phyloP scores from a whole-genome alignment of 2,329 filamentous ascomycete species.

The Xylaria sp. region DNA sequence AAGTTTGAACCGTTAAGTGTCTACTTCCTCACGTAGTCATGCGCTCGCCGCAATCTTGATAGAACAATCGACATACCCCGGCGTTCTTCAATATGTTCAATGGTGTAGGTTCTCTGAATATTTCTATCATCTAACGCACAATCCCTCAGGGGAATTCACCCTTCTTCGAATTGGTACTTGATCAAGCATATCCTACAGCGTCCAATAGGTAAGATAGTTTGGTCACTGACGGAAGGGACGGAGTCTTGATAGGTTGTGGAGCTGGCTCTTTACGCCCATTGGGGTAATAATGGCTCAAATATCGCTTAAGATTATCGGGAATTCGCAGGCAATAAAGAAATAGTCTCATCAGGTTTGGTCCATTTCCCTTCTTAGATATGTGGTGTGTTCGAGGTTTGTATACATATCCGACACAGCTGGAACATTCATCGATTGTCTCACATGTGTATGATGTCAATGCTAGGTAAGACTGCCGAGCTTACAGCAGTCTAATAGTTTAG shows the following conservation, averaged over 20 bases:
- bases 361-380: background rate
- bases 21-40: too few relatives aligned
- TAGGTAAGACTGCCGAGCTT: background rate
- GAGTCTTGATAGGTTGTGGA: background rate
- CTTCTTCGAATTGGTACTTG: too few relatives aligned
- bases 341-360: slow-evolving; percentile 12
- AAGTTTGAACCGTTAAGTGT: too few relatives aligned
- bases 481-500: background rate
- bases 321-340: slow-evolving; percentile 19
- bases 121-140: background rate
- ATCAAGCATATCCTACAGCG: too few relatives aligned
- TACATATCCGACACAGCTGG: background rate
- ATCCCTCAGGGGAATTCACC: too few relatives aligned
- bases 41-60: too few relatives aligned
- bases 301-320: background rate
- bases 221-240: background rate
- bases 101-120: too few relatives aligned
- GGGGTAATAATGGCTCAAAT: background rate
- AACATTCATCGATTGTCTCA: slow-evolving; percentile 17
- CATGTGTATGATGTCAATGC: background rate
- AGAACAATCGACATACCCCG: too few relatives aligned
- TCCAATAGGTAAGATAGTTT: background rate
- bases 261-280: slow-evolving; percentile 22
- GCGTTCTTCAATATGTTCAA: too few relatives aligned
- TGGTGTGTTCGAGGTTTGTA: background rate